Conservation (phyloP, 352 stramenopile species). For the Albugo candida region DNA sequence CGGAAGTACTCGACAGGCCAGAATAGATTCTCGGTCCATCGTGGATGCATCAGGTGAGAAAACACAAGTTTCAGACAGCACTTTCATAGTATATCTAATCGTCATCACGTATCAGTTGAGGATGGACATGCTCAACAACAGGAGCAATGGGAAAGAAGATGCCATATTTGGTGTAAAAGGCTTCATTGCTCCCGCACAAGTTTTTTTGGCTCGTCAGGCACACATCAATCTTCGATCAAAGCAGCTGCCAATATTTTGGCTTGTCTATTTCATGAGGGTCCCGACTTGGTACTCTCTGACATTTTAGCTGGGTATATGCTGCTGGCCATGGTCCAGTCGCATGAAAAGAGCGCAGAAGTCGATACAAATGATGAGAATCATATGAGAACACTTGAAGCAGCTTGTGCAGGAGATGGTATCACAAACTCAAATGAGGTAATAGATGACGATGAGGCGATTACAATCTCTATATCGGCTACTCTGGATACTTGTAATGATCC, state of each 20-base stretch:
- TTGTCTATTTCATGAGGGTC: conserved; percentile 68
- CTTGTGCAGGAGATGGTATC: background rate
- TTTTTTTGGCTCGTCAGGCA: conserved; percentile 62
- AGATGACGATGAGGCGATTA: background rate
- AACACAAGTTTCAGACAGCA: too few relatives aligned
- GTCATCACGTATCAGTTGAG: too few relatives aligned
- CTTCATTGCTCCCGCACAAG: conserved; percentile 73
- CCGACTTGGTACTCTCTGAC: conserved; percentile 74
- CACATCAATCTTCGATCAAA: conserved; percentile 70
- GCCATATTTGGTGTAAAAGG: conserved; percentile 51
- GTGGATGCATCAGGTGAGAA: too few relatives aligned
- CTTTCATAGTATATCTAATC: too few relatives aligned
- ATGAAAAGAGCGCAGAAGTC: conserved; percentile 22
- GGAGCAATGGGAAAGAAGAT: conserved; percentile 52
- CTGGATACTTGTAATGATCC: background rate
- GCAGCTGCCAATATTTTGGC: conserved; percentile 71
- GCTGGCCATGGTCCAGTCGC: conserved; percentile 52
- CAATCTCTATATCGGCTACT: background rate
- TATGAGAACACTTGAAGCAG: background rate
- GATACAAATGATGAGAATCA: background rate
- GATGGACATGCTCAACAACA: conserved; percentile 62
- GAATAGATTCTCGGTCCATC: too few relatives aligned
- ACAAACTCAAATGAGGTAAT: background rate
- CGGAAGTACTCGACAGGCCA: too few relatives aligned
- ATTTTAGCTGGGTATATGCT: conserved; percentile 73